Base-by-base conservation (phyloP, 176 grass and related monocot species). In the Puccinellia tenuiflora region DNA sequence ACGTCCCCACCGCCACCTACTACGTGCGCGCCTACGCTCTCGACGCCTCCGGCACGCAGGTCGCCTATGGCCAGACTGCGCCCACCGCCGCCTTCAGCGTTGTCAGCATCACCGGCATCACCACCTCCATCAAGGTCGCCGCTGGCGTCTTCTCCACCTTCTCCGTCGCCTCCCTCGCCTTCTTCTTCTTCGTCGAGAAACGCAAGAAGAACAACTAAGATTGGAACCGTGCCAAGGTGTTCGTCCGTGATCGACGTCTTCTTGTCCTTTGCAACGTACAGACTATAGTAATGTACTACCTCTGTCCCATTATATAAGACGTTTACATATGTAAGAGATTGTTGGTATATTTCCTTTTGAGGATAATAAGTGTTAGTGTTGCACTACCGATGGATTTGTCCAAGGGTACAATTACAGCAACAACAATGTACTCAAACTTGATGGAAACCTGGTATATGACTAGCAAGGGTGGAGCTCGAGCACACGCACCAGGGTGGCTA, bases 1-100 rank as follows among this genome's bases (percentile, higher is more conserved):
- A 85, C 42, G 46, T 97, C 12, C 91, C 94, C 35, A 83, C 83
- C 0, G 91, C 87, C 42, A 85, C 76, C 37, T 94, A 97, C 83
- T 86, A 83, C 31, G 85, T 94, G 51, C 85, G 94, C 31, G 91
- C 83, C 30, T 97, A 97, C 67, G 85, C 46, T 20, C 85, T 90
- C 3, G 89, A 94, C 70, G 69, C 76, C 48, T 81, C 79, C 14
- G 90, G 61, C 67, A 70, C 34, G 17, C 38, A 69, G 42, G 76
- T 92, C 30, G 90, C 79, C 26, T 94, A 85, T 22, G 92, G 92
- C 48, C 80, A 94, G 73, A 97, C 87, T 8, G 83, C 87, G 83
- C 45, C 26, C 1, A 6, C 9, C 14, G 56, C 60, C 72, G 20
- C 43, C 47, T 94, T 97, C 57, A 50, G 83, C 14, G 52, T 94